Evolutionary conservation across 208 protist genomes (phyloP), one percentile per base, ranked within the genome.

Genomic region (Crithidia mellificae): DNA sequence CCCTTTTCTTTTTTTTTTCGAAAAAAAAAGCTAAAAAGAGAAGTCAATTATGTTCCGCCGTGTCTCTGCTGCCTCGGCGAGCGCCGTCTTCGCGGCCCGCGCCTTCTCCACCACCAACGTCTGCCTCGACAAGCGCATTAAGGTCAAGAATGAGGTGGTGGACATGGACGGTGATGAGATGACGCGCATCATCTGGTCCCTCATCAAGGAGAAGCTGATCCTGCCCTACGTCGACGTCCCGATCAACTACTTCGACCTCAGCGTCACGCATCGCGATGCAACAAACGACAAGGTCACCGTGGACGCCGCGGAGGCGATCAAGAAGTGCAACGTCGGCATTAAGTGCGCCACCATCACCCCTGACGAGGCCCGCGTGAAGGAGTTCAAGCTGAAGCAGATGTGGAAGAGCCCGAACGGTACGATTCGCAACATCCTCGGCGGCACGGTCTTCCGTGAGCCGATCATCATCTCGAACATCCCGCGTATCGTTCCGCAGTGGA

Each of bases 321-420:
- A 93, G 72, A 69, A 80, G 63, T 85, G 85, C 73, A 98, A 98
- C 63, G 97, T 99, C 14, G 98, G 97, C 63, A 98, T 99, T 74
- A 99, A 99, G 80, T 99, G 98, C 74, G 98, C 98, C 47, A 99
- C 98, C 34, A 99, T 99, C 74, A 99, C 98, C 34, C 97, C 98
- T 36, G 97, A 99, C 69, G 97, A 98, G 87, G 91, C 81, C 12
- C 88, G 98, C 47, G 98, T 99, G 46, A 85, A 97, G 80, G 97
- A 99, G 81, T 99, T 98, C 77, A 85, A 90, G 19, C 83, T 99
- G 9, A 98, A 98, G 71, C 92, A 99, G 81, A 99, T 99, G 97
- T 99, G 97, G 97, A 98, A 98, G 77, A 98, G 92, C 57, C 98
- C 98, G 19, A 99, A 99, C 76, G 98, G 98, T 14, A 99, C 98